These are phyloP conservation scores for Herpomyces periplanetae DNA, from an alignment of 2,329 filamentous ascomycete species.

Conservation along the genomic window DNA sequence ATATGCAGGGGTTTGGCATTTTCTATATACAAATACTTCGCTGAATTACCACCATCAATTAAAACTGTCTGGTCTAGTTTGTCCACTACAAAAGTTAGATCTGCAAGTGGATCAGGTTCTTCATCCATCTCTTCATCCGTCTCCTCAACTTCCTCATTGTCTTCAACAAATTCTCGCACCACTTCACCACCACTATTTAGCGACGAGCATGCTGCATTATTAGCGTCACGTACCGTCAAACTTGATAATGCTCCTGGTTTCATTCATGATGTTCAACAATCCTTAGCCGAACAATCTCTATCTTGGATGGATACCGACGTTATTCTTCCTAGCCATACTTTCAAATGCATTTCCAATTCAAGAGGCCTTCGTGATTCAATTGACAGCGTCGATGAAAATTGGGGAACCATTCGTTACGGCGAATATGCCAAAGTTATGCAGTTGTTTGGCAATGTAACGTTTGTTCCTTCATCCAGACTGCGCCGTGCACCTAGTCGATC, in stretches of 20 bases:
- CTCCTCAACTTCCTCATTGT: too few relatives aligned
- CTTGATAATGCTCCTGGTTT: constrained; percentile 37
- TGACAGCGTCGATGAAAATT: background rate
- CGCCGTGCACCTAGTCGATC: constrained; percentile 58
- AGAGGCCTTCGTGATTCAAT: constrained; percentile 5
- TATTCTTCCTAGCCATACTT: constrained; percentile 32
- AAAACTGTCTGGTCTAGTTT: constrained; percentile 24
- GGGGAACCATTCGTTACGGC: constrained; percentile 19
- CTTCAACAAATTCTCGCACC: constrained; percentile 15
- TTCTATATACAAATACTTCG: constrained; percentile 71
- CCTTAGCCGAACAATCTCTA: constrained; percentile 39
- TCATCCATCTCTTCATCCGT: too few relatives aligned
- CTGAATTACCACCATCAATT: constrained; percentile 35
- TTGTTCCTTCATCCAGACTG: constrained; percentile 47
- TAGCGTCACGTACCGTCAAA: constrained; percentile 46
- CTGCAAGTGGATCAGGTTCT: too few relatives aligned
- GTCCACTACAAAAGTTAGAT: too few relatives aligned
- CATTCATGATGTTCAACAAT: constrained; percentile 27
- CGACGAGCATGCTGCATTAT: constrained; percentile 63
- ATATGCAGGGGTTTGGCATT: constrained; percentile 65
- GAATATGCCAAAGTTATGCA: constrained; percentile 35
- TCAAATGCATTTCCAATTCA: constrained; percentile 21
- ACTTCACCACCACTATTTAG: constrained; percentile 33
- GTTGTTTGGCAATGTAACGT: constrained; percentile 42
- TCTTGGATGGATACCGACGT: constrained; percentile 63